phyloP scores from a whole-genome alignment of 192 early-diverging fungal species.

The Pecoramyces ruminantium region DNA sequence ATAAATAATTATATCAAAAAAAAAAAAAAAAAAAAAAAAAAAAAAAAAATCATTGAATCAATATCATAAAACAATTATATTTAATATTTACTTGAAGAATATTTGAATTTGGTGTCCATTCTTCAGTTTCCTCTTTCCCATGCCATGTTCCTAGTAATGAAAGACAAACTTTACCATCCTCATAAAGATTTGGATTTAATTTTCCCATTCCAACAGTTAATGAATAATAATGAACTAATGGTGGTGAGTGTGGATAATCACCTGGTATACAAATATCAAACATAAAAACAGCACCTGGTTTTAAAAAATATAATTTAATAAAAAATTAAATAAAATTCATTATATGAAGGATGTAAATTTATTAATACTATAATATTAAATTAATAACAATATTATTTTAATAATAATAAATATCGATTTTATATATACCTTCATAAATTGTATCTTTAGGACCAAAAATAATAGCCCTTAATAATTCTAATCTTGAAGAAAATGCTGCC shows the following conservation, averaged over 20 bases:
- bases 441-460: slow-evolving; percentile 37
- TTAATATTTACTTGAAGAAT: slow-evolving; percentile 26
- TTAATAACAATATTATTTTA: too few species aligned
- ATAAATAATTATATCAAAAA: too few species aligned
- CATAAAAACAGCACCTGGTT: slow-evolving; percentile 19
- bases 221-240: slow-evolving; percentile 27
- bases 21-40: too few species aligned
- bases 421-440: slow-evolving; percentile 22
- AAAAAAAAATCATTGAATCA: too few species aligned
- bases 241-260: slow-evolving; percentile 30
- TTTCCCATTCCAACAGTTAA: slow-evolving; percentile 34
- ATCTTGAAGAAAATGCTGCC: slow-evolving; percentile 27
- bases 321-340: too few species aligned
- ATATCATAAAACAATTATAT: too few species aligned
- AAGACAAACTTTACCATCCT: slow-evolving; percentile 40
- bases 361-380: too few species aligned
- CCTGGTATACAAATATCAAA: slow-evolving; percentile 32
- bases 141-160: slow-evolving; percentile 40
- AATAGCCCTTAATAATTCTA: slow-evolving; percentile 33
- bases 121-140: slow-evolving; percentile 24
- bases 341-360: too few species aligned
- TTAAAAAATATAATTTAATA: not conserved
- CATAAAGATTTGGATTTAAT: slow-evolving; percentile 42
- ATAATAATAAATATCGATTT: not conserved
- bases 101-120: slow-evolving; percentile 25